phyloP scores from a whole-genome alignment of 2,329 filamentous ascomycete genomes.

The Fusarium praegraminearum region DNA sequence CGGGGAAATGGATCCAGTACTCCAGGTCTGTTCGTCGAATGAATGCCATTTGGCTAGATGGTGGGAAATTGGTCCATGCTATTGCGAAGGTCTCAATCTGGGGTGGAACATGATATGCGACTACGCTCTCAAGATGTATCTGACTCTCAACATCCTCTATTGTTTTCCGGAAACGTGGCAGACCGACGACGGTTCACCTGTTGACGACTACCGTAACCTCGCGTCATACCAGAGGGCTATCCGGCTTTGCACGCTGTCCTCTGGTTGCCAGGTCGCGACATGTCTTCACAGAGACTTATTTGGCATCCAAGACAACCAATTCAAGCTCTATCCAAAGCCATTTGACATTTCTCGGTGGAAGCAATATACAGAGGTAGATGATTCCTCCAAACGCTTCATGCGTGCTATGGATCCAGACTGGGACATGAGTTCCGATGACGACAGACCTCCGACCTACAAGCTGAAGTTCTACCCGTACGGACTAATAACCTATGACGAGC shows the following conservation, averaged over 20 bases:
- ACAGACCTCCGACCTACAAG: background rate
- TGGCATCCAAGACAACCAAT: background rate
- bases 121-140: background rate
- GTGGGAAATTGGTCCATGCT: background rate
- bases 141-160: conserved; percentile 8
- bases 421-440: background rate
- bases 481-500: conserved; percentile 12
- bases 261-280: background rate
- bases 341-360: background rate
- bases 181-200: rapidly evolving
- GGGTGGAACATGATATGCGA: conserved; percentile 6
- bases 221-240: conserved; percentile 4
- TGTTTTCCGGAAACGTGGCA: background rate
- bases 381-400: background rate
- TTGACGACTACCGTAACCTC: background rate
- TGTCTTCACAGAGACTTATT: conserved; percentile 16
- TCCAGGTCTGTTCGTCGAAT: background rate
- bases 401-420: background rate
- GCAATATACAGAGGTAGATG: background rate
- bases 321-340: rapidly evolving
- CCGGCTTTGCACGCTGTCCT: background rate
- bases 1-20: conserved; percentile 15
- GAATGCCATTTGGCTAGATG: background rate
- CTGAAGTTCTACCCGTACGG: conserved; percentile 19
- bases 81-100: background rate